Evolutionary conservation across 495 filamentous ascomycete species (phyloP).

Genomic region (Podospora conica): DNA sequence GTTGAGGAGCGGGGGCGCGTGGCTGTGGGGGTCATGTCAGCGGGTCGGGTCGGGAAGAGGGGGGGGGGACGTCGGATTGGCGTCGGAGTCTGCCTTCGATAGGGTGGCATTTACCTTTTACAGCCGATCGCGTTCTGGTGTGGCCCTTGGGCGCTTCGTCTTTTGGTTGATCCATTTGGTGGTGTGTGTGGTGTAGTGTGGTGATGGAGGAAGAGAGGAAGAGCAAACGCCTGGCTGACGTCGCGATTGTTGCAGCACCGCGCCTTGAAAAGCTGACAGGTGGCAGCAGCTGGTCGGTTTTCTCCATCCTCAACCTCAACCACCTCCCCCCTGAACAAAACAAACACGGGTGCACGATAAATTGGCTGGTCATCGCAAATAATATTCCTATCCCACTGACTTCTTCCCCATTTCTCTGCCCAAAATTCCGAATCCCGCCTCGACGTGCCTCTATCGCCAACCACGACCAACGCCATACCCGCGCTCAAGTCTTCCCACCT

Average conservation of each 20-base stretch:
- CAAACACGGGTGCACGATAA: too few relatives aligned
- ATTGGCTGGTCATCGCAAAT: too few relatives aligned
- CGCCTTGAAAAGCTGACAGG: not conserved
- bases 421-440: too few relatives aligned
- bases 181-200: too few relatives aligned
- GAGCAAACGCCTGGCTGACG: not conserved
- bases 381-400: too few relatives aligned
- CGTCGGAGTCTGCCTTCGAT: too few relatives aligned
- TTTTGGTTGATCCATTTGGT: constrained; percentile 30
- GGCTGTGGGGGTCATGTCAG: constrained; percentile 21
- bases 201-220: not conserved
- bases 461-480: too few relatives aligned
- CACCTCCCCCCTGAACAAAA: not conserved
- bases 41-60: not conserved
- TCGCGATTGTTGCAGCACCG: not conserved
- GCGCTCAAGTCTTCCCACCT: too few relatives aligned
- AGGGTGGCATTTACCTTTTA: constrained; percentile 32
- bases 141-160: constrained; percentile 28
- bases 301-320: not conserved
- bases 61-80: not conserved
- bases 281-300: not conserved
- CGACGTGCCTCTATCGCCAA: too few relatives aligned
- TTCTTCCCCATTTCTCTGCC: too few relatives aligned
- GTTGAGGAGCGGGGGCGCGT: constrained; percentile 47
- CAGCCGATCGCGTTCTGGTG: constrained; percentile 33